A percentile compares a stretch with the other conserved stretches of the same genome.
These are phyloP conservation scores for Periconia sp. DNA, from an alignment of 2,329 filamentous ascomycete species.

Conservation along the genomic window DNA sequence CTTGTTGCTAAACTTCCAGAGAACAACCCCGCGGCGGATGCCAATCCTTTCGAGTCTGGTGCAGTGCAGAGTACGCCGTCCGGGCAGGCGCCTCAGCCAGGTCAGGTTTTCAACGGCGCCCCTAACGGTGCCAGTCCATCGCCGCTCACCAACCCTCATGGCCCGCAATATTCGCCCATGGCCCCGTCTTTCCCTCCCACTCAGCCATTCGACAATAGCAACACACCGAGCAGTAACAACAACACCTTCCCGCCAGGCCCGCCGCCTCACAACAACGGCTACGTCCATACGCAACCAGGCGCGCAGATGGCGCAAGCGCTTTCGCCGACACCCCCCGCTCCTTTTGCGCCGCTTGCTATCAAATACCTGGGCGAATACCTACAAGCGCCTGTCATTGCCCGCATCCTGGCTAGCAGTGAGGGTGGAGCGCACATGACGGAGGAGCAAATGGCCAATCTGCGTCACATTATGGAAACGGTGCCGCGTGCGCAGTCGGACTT, in stretches of 20 bases:
- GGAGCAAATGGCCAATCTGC: conserved; percentile 72
- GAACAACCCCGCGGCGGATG: conserved; percentile 31
- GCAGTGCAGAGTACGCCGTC: conserved; percentile 16
- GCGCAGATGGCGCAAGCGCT: conserved; percentile 10
- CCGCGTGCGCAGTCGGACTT: conserved; percentile 65
- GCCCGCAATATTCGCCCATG: conserved; percentile 38
- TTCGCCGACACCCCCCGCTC: conserved; percentile 9
- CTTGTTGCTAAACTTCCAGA: conserved; percentile 67
- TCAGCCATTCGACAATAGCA: conserved; percentile 25
- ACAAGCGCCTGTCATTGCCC: conserved; percentile 44
- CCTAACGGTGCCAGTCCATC: conserved; percentile 24
- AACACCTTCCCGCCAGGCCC: not conserved
- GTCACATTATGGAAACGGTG: conserved; percentile 66
- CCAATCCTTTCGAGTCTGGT: conserved; percentile 28
- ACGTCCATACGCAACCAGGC: conserved; percentile 3
- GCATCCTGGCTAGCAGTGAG: conserved; percentile 36
- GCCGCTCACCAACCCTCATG: conserved; percentile 33
- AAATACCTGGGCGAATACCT: conserved; percentile 49
- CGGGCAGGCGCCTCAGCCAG: conserved; percentile 20
- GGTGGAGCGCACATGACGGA: conserved; percentile 36
- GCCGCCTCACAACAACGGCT: conserved; percentile 4
- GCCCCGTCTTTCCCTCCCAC: conserved; percentile 23
- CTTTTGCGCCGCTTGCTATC: conserved; percentile 40
- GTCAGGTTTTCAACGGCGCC: conserved; percentile 16
- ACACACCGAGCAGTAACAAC: conserved; percentile 8